Evolutionary conservation across 345 rosid species (phyloP), one percentile per base, ranked within the genome.

Genomic region (Odontarrhena argentea): DNA sequence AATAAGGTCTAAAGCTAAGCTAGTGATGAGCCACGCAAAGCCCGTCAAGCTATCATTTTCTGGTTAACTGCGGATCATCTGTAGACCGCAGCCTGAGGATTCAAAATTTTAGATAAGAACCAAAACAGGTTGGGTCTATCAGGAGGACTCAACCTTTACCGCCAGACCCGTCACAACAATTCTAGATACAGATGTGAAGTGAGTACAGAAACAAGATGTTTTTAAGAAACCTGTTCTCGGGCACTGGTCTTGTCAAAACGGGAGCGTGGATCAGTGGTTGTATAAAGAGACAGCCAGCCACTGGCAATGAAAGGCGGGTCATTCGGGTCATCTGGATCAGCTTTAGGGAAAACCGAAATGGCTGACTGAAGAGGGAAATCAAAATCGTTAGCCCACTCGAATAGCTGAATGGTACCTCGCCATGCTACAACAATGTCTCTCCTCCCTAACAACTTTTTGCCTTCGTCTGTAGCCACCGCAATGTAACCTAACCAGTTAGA

Each of bases 401-500:
- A 63, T 6, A 22, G 8, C 36, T 59, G 80, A 38, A 79, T 25
- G 18, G 83, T 81, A 32, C 87, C 87, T 65, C 82, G 69, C 87
- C 87, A 81, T 2, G 85, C 67, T 58, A 83, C 68, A 60, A 81
- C 73, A 41, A 81, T 81, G 44, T 81, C 85, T 63, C 87, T 79
- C 57, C 87, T 77, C 32, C 87, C 87, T 24, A 81, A 47, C 63
- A 30, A 42, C 7, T 13, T 48, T 46, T 67, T 80, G 4, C 82
- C 88, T 57, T 82, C 78, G 18, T 82, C 79, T 47, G 86, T 84
- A 22, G 81, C 69, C 63, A 84, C 84, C 5, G 83, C 84, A 4
- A 80, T 67, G 56, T 78, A 80, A 6, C 83, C 84, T 28, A 73
- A 59, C 84, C 84, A 82, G 60, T 60, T 56, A 4, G 84, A 78